Base-by-base conservation (phyloP, 352 stramenopile species). In the Phytopythium chamaehyphon region DNA sequence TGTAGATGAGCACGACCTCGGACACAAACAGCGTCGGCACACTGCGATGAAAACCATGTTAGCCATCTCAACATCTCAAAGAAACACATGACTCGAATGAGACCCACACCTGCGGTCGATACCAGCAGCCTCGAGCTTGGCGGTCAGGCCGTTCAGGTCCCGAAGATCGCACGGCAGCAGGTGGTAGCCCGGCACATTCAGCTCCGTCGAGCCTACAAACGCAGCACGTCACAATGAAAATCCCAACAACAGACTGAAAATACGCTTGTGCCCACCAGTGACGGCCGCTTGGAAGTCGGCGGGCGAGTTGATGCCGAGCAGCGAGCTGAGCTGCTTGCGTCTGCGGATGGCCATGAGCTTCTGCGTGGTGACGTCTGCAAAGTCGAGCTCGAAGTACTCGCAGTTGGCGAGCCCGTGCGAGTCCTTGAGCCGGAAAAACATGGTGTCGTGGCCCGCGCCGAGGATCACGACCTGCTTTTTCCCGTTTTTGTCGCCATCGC, bases 1-100 rank as follows among this genome's bases (percentile, higher is more conserved):
- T 95, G 73, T 97, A 97, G 54, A 96, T 91, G 37, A 97, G 54
- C 54, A 97, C 90, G 46, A 82, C 95, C 59, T 97, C 90, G 5
- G 90, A 96, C 47, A 97, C 71, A 44, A 97, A 91, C 39, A 93
- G 56, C 40, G 80, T 90, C 11, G 76, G 81, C 9, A 57, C 46
- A 37, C 60, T 80, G 43, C 7, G 2, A 19, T 23, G 14, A 14
- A n/a, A 24, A 44, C 4, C 12, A 26, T 21, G 3, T 2, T 18
- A 33, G 8, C 21, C 7, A 47, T 15, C 11, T 37, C 24, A 39
- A 33, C 28, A 18, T 16, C 10, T 16, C 24, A 2, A 10, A 21
- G 2, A 33, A 6, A 9, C 4, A n/a, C 5, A 40, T 18, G 23
- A 2, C 14, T 16, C 37, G 37, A 0, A 23, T 10, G 12, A 46